Percentiles rank a stretch among this genome's conserved stretches.
These are phyloP conservation scores for Trichoderma endophyticum DNA, from an alignment of 2,329 filamentous ascomycete genomes.

Conservation along the genomic window DNA sequence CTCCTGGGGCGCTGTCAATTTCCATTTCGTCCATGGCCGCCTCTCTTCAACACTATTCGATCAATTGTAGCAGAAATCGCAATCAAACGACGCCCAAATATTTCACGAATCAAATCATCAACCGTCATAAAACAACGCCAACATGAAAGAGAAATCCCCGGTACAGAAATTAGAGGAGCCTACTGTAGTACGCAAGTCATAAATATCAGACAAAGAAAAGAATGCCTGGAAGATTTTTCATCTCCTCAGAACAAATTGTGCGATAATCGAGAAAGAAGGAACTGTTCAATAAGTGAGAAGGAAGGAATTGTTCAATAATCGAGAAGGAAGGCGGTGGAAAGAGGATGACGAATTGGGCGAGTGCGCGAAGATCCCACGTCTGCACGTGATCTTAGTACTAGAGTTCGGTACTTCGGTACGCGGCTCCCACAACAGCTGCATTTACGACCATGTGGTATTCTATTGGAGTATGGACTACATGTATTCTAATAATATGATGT, in stretches of 20 bases:
- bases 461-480: neutral
- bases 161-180: neutral
- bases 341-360: neutral
- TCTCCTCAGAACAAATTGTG: neutral
- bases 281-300: too few relatives aligned
- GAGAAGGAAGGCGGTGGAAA: neutral
- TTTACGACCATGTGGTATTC: neutral
- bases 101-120: neutral
- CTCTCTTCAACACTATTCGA: neutral
- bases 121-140: neutral
- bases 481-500: neutral
- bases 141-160: neutral
- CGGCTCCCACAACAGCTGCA: neutral
- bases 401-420: neutral
- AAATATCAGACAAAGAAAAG: neutral
- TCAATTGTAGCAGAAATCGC: neutral
- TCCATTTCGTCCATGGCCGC: slow-evolving; percentile 41
- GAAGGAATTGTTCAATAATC: neutral
- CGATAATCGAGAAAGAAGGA: neutral
- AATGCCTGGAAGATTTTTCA: neutral
- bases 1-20: slow-evolving; percentile 34
- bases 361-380: slow-evolving; percentile 19
- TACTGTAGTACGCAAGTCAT: neutral
- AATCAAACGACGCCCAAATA: neutral
- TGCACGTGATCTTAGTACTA: slow-evolving; percentile 18